A percentile compares a stretch with the other conserved stretches of the same genome.
Evolutionary conservation across 768 basidiomycete species (phyloP).

Genomic region (Pleurotus sapidus): DNA sequence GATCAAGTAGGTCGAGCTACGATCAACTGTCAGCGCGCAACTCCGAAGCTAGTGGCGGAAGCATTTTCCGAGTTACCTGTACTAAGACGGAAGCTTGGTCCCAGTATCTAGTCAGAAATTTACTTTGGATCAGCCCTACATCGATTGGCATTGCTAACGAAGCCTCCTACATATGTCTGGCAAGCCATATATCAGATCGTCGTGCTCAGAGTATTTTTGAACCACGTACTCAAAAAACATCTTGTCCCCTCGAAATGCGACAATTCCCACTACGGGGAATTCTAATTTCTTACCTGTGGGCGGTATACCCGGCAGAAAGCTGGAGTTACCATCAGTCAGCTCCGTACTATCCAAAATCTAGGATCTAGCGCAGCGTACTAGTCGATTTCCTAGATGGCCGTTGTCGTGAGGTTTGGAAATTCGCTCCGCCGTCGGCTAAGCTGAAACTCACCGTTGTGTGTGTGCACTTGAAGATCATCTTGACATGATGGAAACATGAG

Average conservation of each 20-base stretch:
- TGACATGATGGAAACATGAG: background rate
- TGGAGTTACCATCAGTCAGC: background rate
- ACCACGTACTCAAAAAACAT: constrained; percentile 4
- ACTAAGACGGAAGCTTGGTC: constrained; percentile 8
- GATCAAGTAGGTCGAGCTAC: constrained; percentile 6
- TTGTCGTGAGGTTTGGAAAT: too few relatives aligned
- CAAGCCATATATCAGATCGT: background rate
- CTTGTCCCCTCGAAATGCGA: constrained; percentile 8
- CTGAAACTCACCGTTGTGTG: constrained; percentile 1
- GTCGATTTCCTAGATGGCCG: constrained; percentile 2
- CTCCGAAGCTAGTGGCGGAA: background rate
- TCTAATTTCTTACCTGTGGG: constrained; percentile 5
- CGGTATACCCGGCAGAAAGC: constrained; percentile 4
- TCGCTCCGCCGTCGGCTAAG: background rate
- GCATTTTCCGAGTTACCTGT: background rate
- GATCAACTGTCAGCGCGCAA: background rate
- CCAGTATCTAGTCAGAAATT: constrained; percentile 1
- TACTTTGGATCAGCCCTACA: too few relatives aligned
- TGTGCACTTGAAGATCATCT: constrained; percentile 9
- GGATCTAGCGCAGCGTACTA: background rate
- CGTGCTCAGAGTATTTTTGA: background rate
- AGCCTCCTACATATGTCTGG: constrained; percentile 1
- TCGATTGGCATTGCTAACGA: background rate
- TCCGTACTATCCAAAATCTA: background rate
- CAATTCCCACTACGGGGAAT: constrained; percentile 3